Evolutionary conservation across 192 early-diverging fungal genomes (phyloP), one percentile per base, ranked within the genome.

Genomic region (Coemansia sp.): DNA sequence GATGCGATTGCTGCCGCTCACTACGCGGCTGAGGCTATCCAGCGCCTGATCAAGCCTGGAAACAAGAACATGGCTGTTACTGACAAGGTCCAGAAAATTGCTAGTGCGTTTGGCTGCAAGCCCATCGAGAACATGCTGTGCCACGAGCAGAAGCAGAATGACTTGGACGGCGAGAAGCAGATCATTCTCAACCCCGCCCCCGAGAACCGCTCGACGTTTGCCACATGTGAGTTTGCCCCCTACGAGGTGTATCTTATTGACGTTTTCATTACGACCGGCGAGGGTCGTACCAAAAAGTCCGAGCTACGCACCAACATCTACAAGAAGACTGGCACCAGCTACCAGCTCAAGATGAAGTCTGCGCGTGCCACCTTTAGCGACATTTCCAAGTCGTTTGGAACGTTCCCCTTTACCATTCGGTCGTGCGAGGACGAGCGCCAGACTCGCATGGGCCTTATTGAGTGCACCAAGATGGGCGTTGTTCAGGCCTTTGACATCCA

Each of bases 121-220:
- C 88, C 93, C 48, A 88, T 96, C 37, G 93, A 98, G 85, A 93
- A 91, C 65, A 95, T 95, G 89, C 82, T 96, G 50, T 90, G 93
- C 48, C 88, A 94, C 84, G 89, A 94, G 80, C 84, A 95, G 68
- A 79, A 88, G 78, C 86, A 90, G 66, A 92, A 96, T 83, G 85
- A 89, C 62, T 84, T 97, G 63, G 93, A 95, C 77, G 96, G 94
- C 71, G 86, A 88, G 67, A 97, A 97, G 84, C 88, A 91, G 74
- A 96, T 98, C 82, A 92, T 96, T 72, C 83, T 94, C 50, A 93
- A 93, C 83, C 95, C 96, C 34, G 86, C 83, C 58, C 87, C 90
- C 57, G 79, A 73, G 26, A 91, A 93, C 70, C 86, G 87, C 61
- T 85, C 88, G 69, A 88, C 92, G 50, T 87, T 89, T 68, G 77